phyloP scores from a whole-genome alignment of 768 basidiomycete genomes.

The Xanthoconium purpureum region DNA sequence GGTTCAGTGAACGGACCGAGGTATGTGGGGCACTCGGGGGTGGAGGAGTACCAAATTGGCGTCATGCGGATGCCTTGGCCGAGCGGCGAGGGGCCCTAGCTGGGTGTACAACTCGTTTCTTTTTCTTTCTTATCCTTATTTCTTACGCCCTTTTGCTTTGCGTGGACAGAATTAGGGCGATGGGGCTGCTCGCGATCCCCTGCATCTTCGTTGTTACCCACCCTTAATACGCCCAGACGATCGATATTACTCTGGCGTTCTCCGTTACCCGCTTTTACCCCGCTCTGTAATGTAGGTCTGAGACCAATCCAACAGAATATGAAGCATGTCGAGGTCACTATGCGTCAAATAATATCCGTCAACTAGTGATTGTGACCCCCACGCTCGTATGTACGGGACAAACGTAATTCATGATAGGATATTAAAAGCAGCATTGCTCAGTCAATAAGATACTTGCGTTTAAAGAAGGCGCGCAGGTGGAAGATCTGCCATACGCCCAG shows the following conservation, averaged over 20 bases:
- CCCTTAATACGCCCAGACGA: neutral
- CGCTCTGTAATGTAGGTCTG: constrained; percentile 10
- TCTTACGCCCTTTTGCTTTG: too few relatives aligned
- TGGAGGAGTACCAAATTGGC: constrained; percentile 45
- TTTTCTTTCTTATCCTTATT: neutral
- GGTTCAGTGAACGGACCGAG: neutral
- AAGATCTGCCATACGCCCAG: constrained; percentile 94
- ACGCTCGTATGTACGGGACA: neutral
- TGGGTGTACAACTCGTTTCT: neutral
- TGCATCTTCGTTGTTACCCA: too few relatives aligned
- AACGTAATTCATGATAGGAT: neutral
- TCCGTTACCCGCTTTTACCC: neutral
- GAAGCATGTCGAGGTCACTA: neutral
- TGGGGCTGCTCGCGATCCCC: neutral
- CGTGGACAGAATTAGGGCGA: neutral
- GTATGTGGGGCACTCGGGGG: constrained; percentile 7
- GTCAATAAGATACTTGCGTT: constrained; percentile 91
- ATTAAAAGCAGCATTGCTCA: constrained; percentile 31
- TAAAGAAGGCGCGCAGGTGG: constrained; percentile 94
- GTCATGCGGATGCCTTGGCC: constrained; percentile 38
- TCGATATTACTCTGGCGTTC: neutral
- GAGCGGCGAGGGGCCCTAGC: constrained; percentile 10
- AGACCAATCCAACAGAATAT: neutral
- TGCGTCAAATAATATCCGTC: neutral
- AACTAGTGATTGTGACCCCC: neutral